A percentile compares a stretch with the other conserved stretches of the same genome.
Evolutionary conservation across 169 alveolate genomes (phyloP).

Genomic region (Plasmodium knowlesi): DNA sequence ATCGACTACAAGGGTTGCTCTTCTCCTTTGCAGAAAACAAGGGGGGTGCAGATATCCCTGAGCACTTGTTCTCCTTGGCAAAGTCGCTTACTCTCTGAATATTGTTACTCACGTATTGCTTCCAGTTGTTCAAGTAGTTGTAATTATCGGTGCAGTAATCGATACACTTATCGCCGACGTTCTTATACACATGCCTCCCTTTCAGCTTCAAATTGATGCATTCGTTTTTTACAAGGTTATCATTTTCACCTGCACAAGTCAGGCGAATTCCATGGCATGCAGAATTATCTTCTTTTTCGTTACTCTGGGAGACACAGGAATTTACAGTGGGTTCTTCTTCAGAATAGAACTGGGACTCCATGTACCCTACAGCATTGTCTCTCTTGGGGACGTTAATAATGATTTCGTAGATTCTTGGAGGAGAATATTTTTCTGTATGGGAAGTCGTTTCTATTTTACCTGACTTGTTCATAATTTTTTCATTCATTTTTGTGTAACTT

Average conservation of each 20-base stretch:
- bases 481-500: background rate
- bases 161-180: background rate
- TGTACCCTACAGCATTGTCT: slow-evolving; percentile 1
- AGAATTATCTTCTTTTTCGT: background rate
- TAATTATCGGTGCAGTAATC: background rate
- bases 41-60: background rate
- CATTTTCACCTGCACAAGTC: background rate
- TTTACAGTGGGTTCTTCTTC: background rate
- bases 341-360: background rate
- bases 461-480: background rate
- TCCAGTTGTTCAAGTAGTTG: background rate
- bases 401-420: slow-evolving; percentile 1
- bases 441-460: background rate
- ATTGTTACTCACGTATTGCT: background rate
- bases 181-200: background rate
- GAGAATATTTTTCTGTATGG: background rate
- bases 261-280: background rate
- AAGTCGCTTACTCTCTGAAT: background rate
- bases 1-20: background rate
- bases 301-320: background rate
- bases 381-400: slow-evolving; percentile 14
- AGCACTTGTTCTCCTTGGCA: background rate
- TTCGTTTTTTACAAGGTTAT: background rate
- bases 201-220: background rate
- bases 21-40: background rate